Evolutionary conservation across 2,329 filamentous ascomycete genomes (phyloP), one percentile per base, ranked within the genome.

Genomic region (Clonostachys sp.): DNA sequence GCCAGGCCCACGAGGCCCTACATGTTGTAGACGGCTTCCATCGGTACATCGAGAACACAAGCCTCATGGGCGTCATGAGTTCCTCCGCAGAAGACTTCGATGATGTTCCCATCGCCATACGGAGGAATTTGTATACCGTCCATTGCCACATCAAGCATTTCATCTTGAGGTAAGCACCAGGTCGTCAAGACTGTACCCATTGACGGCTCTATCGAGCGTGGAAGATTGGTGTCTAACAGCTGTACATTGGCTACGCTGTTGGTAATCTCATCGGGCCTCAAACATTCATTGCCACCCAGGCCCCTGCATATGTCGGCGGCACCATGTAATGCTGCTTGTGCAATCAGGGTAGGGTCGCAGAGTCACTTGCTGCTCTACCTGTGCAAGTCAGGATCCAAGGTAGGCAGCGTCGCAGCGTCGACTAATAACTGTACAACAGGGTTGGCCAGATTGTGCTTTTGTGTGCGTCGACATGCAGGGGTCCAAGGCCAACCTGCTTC

Each of bases 251-350:
- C 12, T 48, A 48, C 18, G 42, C 39, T 18, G 34, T 48, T 17
- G 46, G 46, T 17, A 48, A 48, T 34, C 43, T 48, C 33, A 44
- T 48, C 34, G 46, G 46, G 10, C 46, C 46, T 8, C 46, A 48
- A 34, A 48, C 46, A 12, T 48, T 48, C 30, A 16, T 48, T 4
- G 46, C 42, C 16, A 38, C 24, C 8, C 39, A 48, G 40, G 34
- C 14, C 9, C 46, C 46, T 30, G 46, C 41, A 17, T 48, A 48
- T n/a, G 34, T 34, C 18, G 42, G 46, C 33, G 68, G 68, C 45
- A 71, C 68, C 54, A 70, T 70, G n/a, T n/a, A n/a, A n/a, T n/a
- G n/a, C n/a, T n/a, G n/a, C n/a, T n/a, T n/a, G n/a, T n/a, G n/a
- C n/a, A n/a, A n/a, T n/a, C n/a, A n/a, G n/a, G n/a, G n/a, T n/a